Evolutionary conservation across 148 eudicot genomes (phyloP).

Genomic region (Polygonum maritimum): DNA sequence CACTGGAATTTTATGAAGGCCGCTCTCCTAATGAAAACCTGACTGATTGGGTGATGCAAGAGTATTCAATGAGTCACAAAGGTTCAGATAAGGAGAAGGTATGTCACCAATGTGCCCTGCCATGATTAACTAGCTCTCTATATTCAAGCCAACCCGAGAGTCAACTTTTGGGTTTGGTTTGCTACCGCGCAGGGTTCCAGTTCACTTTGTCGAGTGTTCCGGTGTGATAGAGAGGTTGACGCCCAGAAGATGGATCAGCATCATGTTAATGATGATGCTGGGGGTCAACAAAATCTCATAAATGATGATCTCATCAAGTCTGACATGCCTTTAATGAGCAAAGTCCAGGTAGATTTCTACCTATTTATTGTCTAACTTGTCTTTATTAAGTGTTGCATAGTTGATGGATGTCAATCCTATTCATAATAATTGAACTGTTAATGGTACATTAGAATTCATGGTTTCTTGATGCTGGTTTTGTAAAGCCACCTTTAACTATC

Average conservation of each 20-base stretch:
- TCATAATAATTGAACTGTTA: not conserved
- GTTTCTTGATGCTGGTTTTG: not conserved
- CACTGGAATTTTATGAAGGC: slow-evolving; percentile 42
- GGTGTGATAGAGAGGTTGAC: slow-evolving; percentile 14
- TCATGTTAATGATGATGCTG: slow-evolving; percentile 1
- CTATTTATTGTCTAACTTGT: not conserved
- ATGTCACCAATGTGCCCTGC: slow-evolving; percentile 2
- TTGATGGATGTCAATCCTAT: not conserved
- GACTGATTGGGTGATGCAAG: slow-evolving; percentile 62
- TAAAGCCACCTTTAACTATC: not conserved
- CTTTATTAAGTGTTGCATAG: not conserved
- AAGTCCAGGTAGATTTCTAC: slow-evolving; percentile 22
- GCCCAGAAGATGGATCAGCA: slow-evolving; percentile 14
- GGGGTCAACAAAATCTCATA: not conserved
- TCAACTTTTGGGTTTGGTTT: slow-evolving; percentile 34
- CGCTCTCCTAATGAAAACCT: slow-evolving; percentile 19
- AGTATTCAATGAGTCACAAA: slow-evolving; percentile 28
- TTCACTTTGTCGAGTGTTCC: slow-evolving; percentile 40
- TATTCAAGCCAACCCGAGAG: slow-evolving; percentile 22
- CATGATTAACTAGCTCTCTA: slow-evolving; percentile 8
- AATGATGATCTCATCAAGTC: not conserved
- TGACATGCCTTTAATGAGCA: slow-evolving; percentile 13
- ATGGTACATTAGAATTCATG: not conserved
- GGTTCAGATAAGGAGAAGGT: slow-evolving; percentile 29
- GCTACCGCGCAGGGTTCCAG: slow-evolving; percentile 36